phyloP scores from a whole-genome alignment of 257 asterid genomes.

The Solanum paucissectum region DNA sequence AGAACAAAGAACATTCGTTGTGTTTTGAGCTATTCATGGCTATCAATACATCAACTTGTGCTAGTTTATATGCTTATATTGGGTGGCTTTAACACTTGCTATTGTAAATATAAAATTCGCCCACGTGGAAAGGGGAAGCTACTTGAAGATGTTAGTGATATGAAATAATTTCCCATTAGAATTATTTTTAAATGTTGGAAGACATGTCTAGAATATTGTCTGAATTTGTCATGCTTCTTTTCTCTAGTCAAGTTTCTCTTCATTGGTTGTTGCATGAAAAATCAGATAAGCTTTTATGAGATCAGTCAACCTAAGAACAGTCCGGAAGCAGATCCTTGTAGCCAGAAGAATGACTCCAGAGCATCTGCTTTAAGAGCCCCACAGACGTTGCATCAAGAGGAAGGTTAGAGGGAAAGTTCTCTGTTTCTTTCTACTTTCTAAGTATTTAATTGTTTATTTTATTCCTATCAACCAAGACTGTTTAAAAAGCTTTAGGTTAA shows the following conservation, averaged over 20 bases:
- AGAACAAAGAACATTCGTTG: not conserved
- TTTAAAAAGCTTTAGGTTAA: constrained; percentile 2
- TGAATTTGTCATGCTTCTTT: not conserved
- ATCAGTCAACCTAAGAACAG: constrained; percentile 7
- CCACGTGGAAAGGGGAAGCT: not conserved
- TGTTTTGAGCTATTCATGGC: not conserved
- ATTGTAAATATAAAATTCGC: not conserved
- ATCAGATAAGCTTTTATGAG: not conserved
- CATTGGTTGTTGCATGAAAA: not conserved
- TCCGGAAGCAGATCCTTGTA: not conserved
- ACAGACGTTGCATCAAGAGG: constrained; percentile 9
- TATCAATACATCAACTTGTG: not conserved
- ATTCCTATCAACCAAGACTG: not conserved
- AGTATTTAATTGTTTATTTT: not conserved
- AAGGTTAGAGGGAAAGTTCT: constrained; percentile 1
- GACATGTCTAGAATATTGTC: not conserved
- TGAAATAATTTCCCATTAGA: not conserved
- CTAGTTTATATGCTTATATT: not conserved
- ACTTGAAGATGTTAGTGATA: not conserved
- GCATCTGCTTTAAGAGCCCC: not conserved
- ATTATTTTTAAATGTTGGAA: not conserved
- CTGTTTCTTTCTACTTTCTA: not conserved
- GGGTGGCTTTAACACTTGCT: not conserved
- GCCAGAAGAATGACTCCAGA: not conserved
- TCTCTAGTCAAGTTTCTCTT: not conserved